Base-by-base conservation (phyloP, 2,329 filamentous ascomycete species). In the Escovopsis sp. region DNA sequence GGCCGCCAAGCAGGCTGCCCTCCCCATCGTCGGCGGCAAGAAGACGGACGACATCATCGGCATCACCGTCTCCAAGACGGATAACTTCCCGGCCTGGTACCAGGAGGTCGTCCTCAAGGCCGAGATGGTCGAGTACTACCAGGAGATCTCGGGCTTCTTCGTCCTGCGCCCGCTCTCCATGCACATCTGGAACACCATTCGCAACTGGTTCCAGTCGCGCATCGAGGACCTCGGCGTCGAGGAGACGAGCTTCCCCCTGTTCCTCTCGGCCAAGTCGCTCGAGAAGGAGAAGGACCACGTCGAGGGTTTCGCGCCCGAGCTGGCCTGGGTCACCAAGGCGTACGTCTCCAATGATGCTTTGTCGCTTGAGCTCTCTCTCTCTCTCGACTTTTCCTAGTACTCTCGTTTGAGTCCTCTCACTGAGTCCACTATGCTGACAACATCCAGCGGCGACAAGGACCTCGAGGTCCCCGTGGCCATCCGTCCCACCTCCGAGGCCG, bases 61-160 rank as follows among this genome's bases (percentile, higher is more conserved):
- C 44, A 94, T 94, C 51, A 90, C 87, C 43, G 76, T 81, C 41
- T 70, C 72, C 43, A 96, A 94, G 62, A 67, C 79, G 33, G 79
- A 82, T 33, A 85, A 96, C 62, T 90, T 98, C 55, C 70, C 84
- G 34, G 76, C 78, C 60, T 98, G 90, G 90, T 98, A 98, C 62
- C 85, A 94, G 62, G 88, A 98, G 62, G 83, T 96, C 41, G 80
- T 98, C 38, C 77, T 87, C 53, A 98, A 98, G 72, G 84, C 85
- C 48, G 85, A 94, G 56, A 83, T 98, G 80, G 79, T 96, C 50
- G 87, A 94, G 53, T 98, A 94, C 72, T 96, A 94, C 56, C 65
- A 60, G 53, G 82, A 94, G 62, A 88, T 96, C 42, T 84, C 87
- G n/a, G 84, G 87, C 33, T 94, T 92, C 65, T 96, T 94, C 60